phyloP scores from a whole-genome alignment of 306 rosid species.

The Medicago arabica region DNA sequence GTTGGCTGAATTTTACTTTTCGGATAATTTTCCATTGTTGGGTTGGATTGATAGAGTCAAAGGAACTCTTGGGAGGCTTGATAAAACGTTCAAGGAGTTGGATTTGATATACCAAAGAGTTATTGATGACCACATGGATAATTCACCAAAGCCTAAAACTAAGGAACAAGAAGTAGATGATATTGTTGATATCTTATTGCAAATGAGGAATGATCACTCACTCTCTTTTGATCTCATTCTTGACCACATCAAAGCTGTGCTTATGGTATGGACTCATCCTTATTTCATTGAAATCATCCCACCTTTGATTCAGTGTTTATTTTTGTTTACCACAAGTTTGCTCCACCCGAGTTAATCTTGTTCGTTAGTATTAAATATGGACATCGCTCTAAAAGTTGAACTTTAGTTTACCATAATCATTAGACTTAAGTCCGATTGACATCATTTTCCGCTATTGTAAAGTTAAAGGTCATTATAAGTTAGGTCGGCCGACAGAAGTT shows the following conservation, averaged over 20 bases:
- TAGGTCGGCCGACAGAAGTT: no score
- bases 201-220: slow-evolving; percentile 11
- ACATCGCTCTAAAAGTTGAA: no score
- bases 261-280: slow-evolving; percentile 40
- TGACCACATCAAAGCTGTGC: slow-evolving; percentile 46
- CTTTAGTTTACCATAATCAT: no score
- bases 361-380: no score
- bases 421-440: no score
- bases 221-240: slow-evolving; percentile 44
- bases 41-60: slow-evolving; percentile 60
- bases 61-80: slow-evolving; percentile 42
- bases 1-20: slow-evolving; percentile 42
- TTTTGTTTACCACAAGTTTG: no score
- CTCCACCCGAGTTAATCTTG: no score
- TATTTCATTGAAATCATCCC: not conserved
- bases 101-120: slow-evolving; percentile 54
- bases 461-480: no score
- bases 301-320: no score
- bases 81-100: slow-evolving; percentile 42
- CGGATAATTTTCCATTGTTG: slow-evolving; percentile 51
- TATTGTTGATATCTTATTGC: slow-evolving; percentile 43
- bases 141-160: not conserved
- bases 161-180: slow-evolving; percentile 29
- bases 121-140: slow-evolving; percentile 44
- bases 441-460: no score